phyloP scores from a whole-genome alignment of 441 rosid species.

The Theobroma grandiflorum region DNA sequence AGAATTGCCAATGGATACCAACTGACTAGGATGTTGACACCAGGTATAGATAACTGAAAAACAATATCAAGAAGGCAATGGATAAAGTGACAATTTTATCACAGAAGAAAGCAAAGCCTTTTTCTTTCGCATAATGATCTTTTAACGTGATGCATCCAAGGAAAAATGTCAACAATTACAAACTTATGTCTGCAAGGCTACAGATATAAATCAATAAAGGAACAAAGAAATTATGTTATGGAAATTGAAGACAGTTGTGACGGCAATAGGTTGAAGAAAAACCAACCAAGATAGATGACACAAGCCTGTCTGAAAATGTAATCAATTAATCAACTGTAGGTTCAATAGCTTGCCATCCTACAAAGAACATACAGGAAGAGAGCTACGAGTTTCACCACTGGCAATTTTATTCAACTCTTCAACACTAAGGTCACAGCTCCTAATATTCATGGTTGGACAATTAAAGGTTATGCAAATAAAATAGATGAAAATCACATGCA shows the following conservation, averaged over 20 bases:
- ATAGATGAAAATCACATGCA: neutral
- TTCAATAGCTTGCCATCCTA: neutral
- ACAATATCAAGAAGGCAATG: neutral
- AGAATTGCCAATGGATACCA: neutral
- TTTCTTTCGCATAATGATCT: neutral
- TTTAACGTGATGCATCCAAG: neutral
- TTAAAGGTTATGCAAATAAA: neutral
- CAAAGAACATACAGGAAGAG: neutral
- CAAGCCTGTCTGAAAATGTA: neutral
- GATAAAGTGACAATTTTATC: neutral
- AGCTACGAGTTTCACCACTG: slow-evolving; percentile 3
- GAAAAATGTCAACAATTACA: neutral
- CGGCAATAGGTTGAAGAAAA: neutral
- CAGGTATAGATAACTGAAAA: neutral
- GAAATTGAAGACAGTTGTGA: neutral
- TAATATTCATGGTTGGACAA: neutral
- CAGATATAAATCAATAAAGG: neutral
- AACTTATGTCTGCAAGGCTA: neutral
- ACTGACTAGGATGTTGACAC: neutral
- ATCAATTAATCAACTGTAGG: neutral
- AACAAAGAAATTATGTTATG: neutral
- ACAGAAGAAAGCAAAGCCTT: neutral
- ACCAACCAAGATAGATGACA: neutral
- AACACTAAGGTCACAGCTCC: neutral
- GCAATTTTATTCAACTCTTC: neutral